Conservation (phyloP, 768 basidiomycete species). For the Dentipellis sp. region DNA sequence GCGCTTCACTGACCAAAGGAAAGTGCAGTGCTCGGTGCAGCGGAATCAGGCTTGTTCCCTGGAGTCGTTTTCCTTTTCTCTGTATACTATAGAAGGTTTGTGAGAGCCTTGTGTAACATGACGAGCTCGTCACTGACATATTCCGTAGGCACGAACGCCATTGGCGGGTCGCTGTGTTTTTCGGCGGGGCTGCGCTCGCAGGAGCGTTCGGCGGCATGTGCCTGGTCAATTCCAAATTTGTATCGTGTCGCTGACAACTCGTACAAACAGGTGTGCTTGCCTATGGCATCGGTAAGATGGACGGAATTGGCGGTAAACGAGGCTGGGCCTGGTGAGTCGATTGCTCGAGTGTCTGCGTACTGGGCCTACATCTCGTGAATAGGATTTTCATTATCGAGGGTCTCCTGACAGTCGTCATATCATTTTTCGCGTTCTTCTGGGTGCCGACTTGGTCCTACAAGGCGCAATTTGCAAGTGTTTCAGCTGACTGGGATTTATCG, state of each 20-base stretch:
- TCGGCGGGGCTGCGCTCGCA: slow-evolving; percentile 51
- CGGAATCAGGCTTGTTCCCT: slow-evolving; percentile 40
- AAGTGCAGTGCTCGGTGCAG: slow-evolving; percentile 38
- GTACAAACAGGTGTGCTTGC: slow-evolving; percentile 41
- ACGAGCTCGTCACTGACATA: too few species aligned
- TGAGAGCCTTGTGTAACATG: neutral
- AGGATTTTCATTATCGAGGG: slow-evolving; percentile 58
- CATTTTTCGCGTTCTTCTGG: slow-evolving; percentile 39
- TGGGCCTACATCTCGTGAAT: neutral
- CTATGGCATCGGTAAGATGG: slow-evolving; percentile 49
- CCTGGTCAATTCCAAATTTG: neutral
- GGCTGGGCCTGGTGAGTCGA: slow-evolving; percentile 49
- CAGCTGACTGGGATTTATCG: neutral
- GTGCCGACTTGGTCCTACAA: slow-evolving; percentile 53
- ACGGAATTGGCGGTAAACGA: slow-evolving; percentile 46
- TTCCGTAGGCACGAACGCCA: slow-evolving; percentile 41
- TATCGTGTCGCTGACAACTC: neutral
- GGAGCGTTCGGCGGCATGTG: slow-evolving; percentile 53
- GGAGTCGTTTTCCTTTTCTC: slow-evolving; percentile 45
- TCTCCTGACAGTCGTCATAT: slow-evolving; percentile 37
- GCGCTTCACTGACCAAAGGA: neutral
- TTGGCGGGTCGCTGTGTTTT: slow-evolving; percentile 54
- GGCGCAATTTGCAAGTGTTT: slow-evolving; percentile 40
- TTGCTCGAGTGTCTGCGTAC: neutral
- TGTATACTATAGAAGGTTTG: slow-evolving; percentile 43